phyloP scores from a whole-genome alignment of 345 rosid genomes.

The Gossypioides kirkii region DNA sequence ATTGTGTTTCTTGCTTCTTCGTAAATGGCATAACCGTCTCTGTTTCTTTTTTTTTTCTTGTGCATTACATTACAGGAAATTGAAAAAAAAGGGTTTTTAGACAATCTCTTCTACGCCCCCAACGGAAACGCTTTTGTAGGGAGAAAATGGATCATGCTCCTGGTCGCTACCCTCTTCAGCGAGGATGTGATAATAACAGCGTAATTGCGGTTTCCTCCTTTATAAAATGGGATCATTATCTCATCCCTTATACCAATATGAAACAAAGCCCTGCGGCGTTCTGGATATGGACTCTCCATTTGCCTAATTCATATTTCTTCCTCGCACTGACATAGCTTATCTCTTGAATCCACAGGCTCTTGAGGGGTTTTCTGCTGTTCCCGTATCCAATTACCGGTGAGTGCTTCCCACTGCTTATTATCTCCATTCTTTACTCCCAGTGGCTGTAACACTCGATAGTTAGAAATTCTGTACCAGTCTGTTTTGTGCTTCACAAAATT shows the following conservation, averaged over 20 bases:
- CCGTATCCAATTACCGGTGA: conserved; percentile 78
- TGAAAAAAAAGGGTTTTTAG: conserved; percentile 6
- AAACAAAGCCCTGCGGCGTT: conserved; percentile 68
- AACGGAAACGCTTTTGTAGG: neutral
- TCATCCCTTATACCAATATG: conserved; percentile 49
- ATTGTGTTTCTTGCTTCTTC: conserved; percentile 30
- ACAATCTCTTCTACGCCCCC: conserved; percentile 15
- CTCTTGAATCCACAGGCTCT: conserved; percentile 99
- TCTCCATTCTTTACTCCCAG: neutral
- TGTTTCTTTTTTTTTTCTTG: conserved; percentile 42
- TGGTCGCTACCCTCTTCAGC: conserved; percentile 75
- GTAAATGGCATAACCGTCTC: conserved; percentile 46
- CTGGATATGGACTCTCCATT: conserved; percentile 92
- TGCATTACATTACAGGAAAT: conserved; percentile 59
- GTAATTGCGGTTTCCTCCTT: conserved; percentile 99
- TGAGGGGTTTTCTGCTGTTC: conserved; percentile 73
- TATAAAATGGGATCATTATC: conserved; percentile 71
- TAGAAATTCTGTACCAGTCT: neutral
- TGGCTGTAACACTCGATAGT: neutral
- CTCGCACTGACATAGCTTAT: conserved; percentile 77
- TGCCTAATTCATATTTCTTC: conserved; percentile 88
- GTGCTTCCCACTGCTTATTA: conserved; percentile 31
- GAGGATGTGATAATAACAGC: conserved; percentile 99
- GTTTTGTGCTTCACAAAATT: conserved; percentile 1
- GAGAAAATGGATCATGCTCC: conserved; percentile 55